These are phyloP conservation scores for Penicillium bovifimosum DNA, from an alignment of 495 filamentous ascomycete genomes.

Conservation along the genomic window DNA sequence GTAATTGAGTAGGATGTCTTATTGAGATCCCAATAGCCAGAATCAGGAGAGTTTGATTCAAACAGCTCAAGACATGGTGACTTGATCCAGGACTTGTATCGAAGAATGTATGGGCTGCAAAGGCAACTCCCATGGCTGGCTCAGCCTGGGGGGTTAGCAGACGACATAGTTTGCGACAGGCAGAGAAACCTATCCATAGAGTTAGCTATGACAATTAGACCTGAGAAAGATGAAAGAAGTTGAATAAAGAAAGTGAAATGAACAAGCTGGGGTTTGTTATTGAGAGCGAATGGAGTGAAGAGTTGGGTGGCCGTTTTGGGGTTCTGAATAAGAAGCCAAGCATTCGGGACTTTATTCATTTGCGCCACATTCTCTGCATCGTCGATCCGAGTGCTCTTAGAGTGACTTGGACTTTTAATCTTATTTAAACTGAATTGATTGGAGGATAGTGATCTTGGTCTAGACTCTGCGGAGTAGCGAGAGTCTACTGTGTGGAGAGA, in stretches of 20 bases:
- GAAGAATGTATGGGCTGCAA: slow-evolving; percentile 8
- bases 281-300: background rate
- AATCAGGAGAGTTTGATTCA: slow-evolving; percentile 6
- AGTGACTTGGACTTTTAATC: too few species aligned
- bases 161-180: slow-evolving; percentile 2
- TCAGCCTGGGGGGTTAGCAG: background rate
- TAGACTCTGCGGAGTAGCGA: too few species aligned
- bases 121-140: slow-evolving; percentile 1
- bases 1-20: background rate
- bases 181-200: slow-evolving; percentile 4
- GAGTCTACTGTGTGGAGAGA: too few species aligned
- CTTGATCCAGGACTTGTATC: background rate
- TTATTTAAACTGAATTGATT: background rate
- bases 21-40: background rate
- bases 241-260: background rate
- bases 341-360: slow-evolving; percentile 3
- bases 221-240: background rate
- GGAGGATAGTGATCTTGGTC: too few species aligned
- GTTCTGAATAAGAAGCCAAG: background rate
- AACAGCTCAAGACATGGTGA: background rate
- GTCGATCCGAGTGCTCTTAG: background rate
- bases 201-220: background rate
- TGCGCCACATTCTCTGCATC: background rate
- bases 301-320: slow-evolving; percentile 2
- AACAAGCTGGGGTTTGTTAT: background rate